Percentiles rank a stretch among this genome's conserved stretches.
Evolutionary conservation across 2,329 filamentous ascomycete species (phyloP).

Genomic region (Chrysoporthe cubensis): DNA sequence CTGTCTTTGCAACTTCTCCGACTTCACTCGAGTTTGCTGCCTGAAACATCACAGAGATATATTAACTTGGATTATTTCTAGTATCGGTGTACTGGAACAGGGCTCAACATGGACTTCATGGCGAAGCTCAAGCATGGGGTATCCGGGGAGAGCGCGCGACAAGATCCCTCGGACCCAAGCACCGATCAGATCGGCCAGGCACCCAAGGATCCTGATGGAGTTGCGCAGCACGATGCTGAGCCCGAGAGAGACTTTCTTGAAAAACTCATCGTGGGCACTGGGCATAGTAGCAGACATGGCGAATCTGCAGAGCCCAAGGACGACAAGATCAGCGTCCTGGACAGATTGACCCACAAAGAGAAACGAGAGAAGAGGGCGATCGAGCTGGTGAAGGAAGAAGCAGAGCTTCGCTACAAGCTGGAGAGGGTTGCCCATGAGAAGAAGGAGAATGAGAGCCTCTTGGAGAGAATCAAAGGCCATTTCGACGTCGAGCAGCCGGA

Average conservation of each 20-base stretch:
- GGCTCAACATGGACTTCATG: background rate
- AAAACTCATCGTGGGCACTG: slow-evolving; percentile 17
- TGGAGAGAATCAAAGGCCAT: slow-evolving; percentile 21
- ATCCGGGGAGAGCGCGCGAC: background rate
- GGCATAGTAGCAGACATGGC: slow-evolving; percentile 8
- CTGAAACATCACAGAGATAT: background rate
- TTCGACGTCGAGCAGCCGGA: slow-evolving; percentile 3
- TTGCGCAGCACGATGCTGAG: slow-evolving; percentile 11
- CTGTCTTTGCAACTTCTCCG: background rate
- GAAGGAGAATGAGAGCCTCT: slow-evolving; percentile 26
- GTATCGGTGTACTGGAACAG: background rate
- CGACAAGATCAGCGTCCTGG: slow-evolving; percentile 17
- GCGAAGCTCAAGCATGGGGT: background rate
- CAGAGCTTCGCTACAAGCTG: slow-evolving; percentile 17
- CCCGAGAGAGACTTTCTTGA: slow-evolving; percentile 20
- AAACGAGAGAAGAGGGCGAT: slow-evolving; percentile 21
- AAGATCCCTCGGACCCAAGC: background rate
- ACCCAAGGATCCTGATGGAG: background rate
- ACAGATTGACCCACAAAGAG: slow-evolving; percentile 21
- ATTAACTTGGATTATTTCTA: background rate
- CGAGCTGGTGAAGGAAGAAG: slow-evolving; percentile 18
- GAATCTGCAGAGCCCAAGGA: background rate
- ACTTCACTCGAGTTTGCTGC: background rate
- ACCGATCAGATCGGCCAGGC: background rate
- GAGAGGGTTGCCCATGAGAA: slow-evolving; percentile 20